Conservation (phyloP, 1,139 yeast genomes). For the Suhomyces coccinellae region DNA sequence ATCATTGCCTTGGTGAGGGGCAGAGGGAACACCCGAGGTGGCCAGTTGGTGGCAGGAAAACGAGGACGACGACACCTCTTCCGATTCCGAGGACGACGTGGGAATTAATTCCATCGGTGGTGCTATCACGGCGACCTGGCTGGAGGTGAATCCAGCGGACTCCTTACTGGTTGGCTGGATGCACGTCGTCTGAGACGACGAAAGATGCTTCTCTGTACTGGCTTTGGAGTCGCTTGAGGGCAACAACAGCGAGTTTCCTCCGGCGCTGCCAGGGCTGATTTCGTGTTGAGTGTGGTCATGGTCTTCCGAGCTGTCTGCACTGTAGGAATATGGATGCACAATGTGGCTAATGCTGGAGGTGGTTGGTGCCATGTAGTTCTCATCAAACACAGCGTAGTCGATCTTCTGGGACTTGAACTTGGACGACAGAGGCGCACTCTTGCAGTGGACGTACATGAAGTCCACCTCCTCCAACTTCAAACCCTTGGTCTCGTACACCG, state of each 20-base stretch:
- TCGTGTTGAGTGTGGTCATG: slow-evolving; percentile 10
- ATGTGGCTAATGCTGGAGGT: slow-evolving; percentile 4
- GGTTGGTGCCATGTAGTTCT: slow-evolving; percentile 11
- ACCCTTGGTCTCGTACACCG: slow-evolving; percentile 49
- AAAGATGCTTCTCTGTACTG: slow-evolving; percentile 10
- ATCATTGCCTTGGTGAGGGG: slow-evolving; percentile 15
- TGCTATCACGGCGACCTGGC: slow-evolving; percentile 16
- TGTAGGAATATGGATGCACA: slow-evolving; percentile 5
- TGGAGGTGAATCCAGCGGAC: neutral
- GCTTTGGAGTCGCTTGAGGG: slow-evolving; percentile 11
- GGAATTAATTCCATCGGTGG: slow-evolving; percentile 26
- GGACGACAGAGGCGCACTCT: slow-evolving; percentile 44
- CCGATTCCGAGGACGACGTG: slow-evolving; percentile 20
- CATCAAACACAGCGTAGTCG: slow-evolving; percentile 24
- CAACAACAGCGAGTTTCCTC: slow-evolving; percentile 7
- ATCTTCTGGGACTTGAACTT: slow-evolving; percentile 42
- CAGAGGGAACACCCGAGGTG: slow-evolving; percentile 4
- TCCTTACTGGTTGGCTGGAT: slow-evolving; percentile 5
- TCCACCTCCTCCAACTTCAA: slow-evolving; percentile 49
- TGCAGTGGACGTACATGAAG: slow-evolving; percentile 42
- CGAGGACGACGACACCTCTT: slow-evolving; percentile 8
- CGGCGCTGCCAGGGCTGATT: slow-evolving; percentile 6
- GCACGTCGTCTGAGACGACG: slow-evolving; percentile 12
- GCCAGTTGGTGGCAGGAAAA: slow-evolving; percentile 1
- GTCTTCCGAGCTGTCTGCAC: slow-evolving; percentile 15